Conservation (phyloP, 75 land plant species). For the Selaginella moellendorffii region DNA sequence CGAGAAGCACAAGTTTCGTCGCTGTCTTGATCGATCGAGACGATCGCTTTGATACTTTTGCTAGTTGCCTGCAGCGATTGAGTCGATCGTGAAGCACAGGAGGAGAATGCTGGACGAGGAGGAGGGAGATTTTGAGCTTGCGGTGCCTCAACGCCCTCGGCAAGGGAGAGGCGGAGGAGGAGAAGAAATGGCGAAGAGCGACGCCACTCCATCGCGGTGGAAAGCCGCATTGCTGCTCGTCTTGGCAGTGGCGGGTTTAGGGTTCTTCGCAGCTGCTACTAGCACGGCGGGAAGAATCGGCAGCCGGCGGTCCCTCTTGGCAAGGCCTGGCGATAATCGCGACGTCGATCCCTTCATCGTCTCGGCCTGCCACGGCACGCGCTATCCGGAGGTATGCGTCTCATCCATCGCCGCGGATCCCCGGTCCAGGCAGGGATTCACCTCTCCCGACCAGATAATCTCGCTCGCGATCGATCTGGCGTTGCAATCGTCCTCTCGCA, state of each 20-base stretch:
- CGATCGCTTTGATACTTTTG: too few relatives aligned
- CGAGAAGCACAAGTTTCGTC: neutral
- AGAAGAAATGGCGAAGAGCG: too few relatives aligned
- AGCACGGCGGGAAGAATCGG: neutral
- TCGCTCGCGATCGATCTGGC: conserved; percentile 13
- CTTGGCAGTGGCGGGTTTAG: neutral
- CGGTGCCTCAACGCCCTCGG: neutral
- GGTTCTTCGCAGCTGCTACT: neutral
- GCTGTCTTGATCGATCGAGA: too few relatives aligned
- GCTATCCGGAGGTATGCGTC: conserved; percentile 13
- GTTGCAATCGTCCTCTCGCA: neutral
- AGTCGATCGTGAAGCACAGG: neutral
- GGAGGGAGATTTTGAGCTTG: neutral
- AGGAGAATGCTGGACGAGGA: neutral
- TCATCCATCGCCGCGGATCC: conserved; percentile 14
- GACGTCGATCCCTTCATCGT: neutral
- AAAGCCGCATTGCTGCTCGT: neutral
- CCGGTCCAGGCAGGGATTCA: conserved; percentile 3
- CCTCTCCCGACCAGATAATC: conserved; percentile 8
- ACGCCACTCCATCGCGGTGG: neutral
- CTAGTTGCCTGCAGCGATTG: too few relatives aligned
- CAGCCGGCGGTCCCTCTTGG: neutral
- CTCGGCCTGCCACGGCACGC: conserved; percentile 15
- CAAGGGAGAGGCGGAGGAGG: too few relatives aligned
- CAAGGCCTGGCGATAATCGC: too few relatives aligned